Evolutionary conservation across 257 asterid genomes (phyloP).

Genomic region (Solanum megistacrolobum): DNA sequence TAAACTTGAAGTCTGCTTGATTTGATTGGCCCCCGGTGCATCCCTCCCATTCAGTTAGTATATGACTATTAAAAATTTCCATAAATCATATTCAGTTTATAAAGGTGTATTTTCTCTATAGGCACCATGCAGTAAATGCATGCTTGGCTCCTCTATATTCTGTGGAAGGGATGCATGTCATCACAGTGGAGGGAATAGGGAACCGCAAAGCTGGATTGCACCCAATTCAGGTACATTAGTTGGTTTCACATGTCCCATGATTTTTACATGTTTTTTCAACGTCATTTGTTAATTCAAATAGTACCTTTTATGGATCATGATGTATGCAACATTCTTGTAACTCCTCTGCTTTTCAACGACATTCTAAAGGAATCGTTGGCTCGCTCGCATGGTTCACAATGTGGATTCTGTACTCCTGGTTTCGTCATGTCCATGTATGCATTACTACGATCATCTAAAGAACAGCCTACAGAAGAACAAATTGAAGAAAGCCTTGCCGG

Average conservation of each 20-base stretch:
- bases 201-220: slow-evolving; percentile 72
- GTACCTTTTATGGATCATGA: not conserved
- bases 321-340: not conserved
- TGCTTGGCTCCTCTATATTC: slow-evolving; percentile 98
- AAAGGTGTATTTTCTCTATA: slow-evolving; percentile 10
- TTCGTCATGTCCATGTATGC: slow-evolving; percentile 95
- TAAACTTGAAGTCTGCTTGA: not conserved
- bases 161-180: slow-evolving; percentile 94
- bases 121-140: slow-evolving; percentile 86
- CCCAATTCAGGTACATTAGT: slow-evolving; percentile 67
- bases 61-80: not conserved
- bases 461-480: slow-evolving; percentile 64
- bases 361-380: slow-evolving; percentile 77
- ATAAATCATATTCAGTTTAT: not conserved
- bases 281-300: not conserved
- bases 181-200: slow-evolving; percentile 93
- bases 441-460: slow-evolving; percentile 59
- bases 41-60: not conserved
- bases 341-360: not conserved
- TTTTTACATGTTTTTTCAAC: not conserved
- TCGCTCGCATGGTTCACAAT: slow-evolving; percentile 84
- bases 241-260: not conserved
- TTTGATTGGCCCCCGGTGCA: not conserved
- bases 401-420: slow-evolving; percentile 99
- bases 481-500: slow-evolving; percentile 97